phyloP scores from a whole-genome alignment of 2,329 filamentous ascomycete genomes.

The Penicillium verrucosum region DNA sequence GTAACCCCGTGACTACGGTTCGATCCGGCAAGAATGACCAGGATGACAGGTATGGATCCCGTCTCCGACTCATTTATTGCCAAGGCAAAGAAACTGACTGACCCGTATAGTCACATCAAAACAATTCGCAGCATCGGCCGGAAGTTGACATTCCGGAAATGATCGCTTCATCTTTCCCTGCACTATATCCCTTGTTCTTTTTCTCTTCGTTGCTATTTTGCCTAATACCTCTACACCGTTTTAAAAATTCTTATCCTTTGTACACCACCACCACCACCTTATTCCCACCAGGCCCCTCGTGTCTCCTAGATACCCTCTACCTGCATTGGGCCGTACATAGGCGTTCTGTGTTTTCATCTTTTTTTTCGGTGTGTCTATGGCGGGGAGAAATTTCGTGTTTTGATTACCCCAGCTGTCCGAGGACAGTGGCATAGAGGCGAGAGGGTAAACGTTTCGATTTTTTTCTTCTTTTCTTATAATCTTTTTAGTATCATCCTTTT shows the following conservation, averaged over 20 bases:
- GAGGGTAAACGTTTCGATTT: slow-evolving; percentile 18
- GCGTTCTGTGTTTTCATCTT: slow-evolving; percentile 15
- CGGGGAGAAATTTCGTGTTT: slow-evolving; percentile 1
- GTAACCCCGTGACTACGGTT: slow-evolving; percentile 23
- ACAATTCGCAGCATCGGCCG: slow-evolving; percentile 38
- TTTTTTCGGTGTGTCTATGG: slow-evolving; percentile 3
- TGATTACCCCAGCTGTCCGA: not conserved
- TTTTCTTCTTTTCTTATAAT: not conserved
- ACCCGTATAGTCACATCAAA: slow-evolving; percentile 26
- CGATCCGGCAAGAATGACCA: slow-evolving; percentile 27
- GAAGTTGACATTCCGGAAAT: slow-evolving; percentile 32
- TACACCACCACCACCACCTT: slow-evolving; percentile 4
- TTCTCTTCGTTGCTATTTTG: not conserved
- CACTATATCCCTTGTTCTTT: not conserved
- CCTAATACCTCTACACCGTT: slow-evolving; percentile 4
- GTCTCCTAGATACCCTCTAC: slow-evolving; percentile 25
- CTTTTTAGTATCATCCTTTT: not conserved
- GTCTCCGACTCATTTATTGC: not conserved
- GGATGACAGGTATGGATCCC: slow-evolving; percentile 32
- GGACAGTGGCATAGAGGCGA: slow-evolving; percentile 11
- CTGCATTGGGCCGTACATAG: slow-evolving; percentile 25
- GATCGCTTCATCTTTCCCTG: slow-evolving; percentile 5
- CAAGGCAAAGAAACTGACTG: slow-evolving; percentile 2
- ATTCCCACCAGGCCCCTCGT: slow-evolving; percentile 3
- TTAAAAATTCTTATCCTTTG: slow-evolving; percentile 4